phyloP scores from a whole-genome alignment of 805 yeast genomes.

The Hanseniaspora pseudoguilliermondii region DNA sequence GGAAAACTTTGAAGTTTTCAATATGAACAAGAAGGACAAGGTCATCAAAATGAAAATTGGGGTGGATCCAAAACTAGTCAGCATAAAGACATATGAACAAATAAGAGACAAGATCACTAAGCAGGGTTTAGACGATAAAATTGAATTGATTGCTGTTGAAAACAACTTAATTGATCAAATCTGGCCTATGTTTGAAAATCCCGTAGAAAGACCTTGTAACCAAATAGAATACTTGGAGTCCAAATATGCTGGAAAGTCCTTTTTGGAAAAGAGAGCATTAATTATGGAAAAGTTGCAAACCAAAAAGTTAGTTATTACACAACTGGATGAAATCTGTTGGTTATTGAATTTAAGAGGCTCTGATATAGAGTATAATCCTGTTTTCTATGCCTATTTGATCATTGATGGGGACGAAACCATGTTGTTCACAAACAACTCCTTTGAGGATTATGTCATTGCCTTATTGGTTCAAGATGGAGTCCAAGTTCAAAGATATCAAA shows the following conservation, averaged over 20 bases:
- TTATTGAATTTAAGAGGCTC: constrained; percentile 69
- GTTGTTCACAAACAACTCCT: constrained; percentile 42
- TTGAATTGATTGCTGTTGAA: constrained; percentile 39
- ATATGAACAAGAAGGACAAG: constrained; percentile 17
- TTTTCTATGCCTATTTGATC: constrained; percentile 56
- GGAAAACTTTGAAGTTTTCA: constrained; percentile 31
- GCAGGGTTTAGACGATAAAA: constrained; percentile 26
- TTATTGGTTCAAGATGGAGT: constrained; percentile 37
- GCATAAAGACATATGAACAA: constrained; percentile 29
- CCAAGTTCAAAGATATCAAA: constrained; percentile 39
- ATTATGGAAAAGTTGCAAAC: not conserved
- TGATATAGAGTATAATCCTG: constrained; percentile 78
- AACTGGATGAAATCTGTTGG: constrained; percentile 88
- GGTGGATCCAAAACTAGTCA: constrained; percentile 68
- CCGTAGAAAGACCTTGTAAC: constrained; percentile 44
- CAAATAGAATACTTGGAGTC: constrained; percentile 41
- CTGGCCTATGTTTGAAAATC: constrained; percentile 55
- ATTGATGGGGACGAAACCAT: constrained; percentile 33
- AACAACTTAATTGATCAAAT: constrained; percentile 61
- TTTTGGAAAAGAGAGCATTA: constrained; percentile 39
- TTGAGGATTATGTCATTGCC: constrained; percentile 28
- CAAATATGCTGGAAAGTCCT: constrained; percentile 50
- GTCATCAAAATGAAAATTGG: constrained; percentile 45
- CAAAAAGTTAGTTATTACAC: constrained; percentile 42
- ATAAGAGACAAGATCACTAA: constrained; percentile 25